A percentile compares a stretch with the other conserved stretches of the same genome.
These are phyloP conservation scores for Gigaspora rosea DNA, from an alignment of 192 early-diverging fungal species.

Conservation along the genomic window DNA sequence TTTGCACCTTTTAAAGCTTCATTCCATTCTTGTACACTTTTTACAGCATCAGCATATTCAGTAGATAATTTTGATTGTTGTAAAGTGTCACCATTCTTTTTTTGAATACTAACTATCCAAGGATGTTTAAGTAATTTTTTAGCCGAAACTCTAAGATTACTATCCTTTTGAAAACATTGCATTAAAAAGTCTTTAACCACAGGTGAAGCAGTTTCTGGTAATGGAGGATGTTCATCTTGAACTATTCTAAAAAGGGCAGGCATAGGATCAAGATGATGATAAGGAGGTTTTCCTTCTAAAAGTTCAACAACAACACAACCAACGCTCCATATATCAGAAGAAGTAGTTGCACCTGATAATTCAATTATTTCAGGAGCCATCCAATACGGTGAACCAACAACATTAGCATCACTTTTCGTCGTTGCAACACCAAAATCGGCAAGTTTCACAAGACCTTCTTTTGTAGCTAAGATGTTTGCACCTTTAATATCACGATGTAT, in stretches of 20 bases:
- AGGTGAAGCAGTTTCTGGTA: conserved; percentile 62
- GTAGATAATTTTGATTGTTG: conserved; percentile 36
- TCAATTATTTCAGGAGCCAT: conserved; percentile 76
- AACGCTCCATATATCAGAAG: conserved; percentile 74
- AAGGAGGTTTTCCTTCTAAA: conserved; percentile 69
- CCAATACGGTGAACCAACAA: conserved; percentile 76
- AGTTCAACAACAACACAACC: conserved; percentile 75
- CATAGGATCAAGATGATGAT: conserved; percentile 69
- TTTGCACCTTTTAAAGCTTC: conserved; percentile 36
- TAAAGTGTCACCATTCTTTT: conserved; percentile 38
- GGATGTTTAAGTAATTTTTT: conserved; percentile 68
- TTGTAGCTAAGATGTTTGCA: conserved; percentile 70
- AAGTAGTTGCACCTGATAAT: conserved; percentile 65
- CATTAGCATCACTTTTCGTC: conserved; percentile 50
- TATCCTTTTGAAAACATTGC: conserved; percentile 78
- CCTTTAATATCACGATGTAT: conserved; percentile 95
- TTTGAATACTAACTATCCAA: conserved; percentile 55
- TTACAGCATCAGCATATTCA: conserved; percentile 42
- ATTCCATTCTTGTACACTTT: conserved; percentile 47
- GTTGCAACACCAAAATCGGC: conserved; percentile 80
- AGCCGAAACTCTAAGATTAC: conserved; percentile 66
- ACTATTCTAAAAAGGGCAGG: conserved; percentile 71
- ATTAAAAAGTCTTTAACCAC: conserved; percentile 73
- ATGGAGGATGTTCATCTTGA: conserved; percentile 74
- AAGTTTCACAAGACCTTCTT: conserved; percentile 72